These are phyloP conservation scores for Colletotrichum sp. DNA, from an alignment of 2,329 filamentous ascomycete genomes.

Conservation along the genomic window DNA sequence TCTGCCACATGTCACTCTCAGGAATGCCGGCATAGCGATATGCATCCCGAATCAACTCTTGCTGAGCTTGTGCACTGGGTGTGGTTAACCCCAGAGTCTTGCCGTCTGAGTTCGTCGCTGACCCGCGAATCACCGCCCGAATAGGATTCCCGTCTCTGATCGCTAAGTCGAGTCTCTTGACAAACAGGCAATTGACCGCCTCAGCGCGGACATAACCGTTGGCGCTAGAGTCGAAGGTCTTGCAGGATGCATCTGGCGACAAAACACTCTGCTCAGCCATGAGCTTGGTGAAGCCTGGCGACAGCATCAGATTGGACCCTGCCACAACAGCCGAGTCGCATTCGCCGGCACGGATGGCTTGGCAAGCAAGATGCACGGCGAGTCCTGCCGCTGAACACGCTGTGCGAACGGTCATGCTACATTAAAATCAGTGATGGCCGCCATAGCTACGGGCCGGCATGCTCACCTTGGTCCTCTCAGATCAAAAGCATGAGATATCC, in stretches of 20 bases:
- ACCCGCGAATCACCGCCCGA: conserved; percentile 32
- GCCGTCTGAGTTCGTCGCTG: conserved; percentile 40
- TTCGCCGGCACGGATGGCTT: conserved; percentile 30
- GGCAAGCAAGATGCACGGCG: conserved; percentile 35
- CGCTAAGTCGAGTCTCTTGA: conserved; percentile 46
- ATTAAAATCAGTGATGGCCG: neutral
- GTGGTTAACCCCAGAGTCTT: conserved; percentile 37
- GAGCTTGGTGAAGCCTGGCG: neutral
- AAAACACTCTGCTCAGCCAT: conserved; percentile 29
- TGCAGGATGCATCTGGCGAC: conserved; percentile 27
- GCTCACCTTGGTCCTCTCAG: conserved; percentile 1
- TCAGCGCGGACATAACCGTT: conserved; percentile 49
- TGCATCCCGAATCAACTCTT: conserved; percentile 27
- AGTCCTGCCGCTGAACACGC: conserved; percentile 37
- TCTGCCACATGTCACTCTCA: conserved; percentile 27
- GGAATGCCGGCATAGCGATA: conserved; percentile 28
- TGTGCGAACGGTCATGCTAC: conserved; percentile 37
- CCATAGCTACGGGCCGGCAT: neutral
- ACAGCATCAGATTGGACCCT: conserved; percentile 34
- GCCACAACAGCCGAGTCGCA: conserved; percentile 33
- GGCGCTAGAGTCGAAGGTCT: conserved; percentile 42
- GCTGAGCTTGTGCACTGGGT: conserved; percentile 35
- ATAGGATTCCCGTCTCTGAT: conserved; percentile 41
- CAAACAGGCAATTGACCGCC: conserved; percentile 39
- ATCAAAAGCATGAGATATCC: conserved; percentile 24